phyloP scores from a whole-genome alignment of 768 basidiomycete genomes.

The Suillus occidentalis region DNA sequence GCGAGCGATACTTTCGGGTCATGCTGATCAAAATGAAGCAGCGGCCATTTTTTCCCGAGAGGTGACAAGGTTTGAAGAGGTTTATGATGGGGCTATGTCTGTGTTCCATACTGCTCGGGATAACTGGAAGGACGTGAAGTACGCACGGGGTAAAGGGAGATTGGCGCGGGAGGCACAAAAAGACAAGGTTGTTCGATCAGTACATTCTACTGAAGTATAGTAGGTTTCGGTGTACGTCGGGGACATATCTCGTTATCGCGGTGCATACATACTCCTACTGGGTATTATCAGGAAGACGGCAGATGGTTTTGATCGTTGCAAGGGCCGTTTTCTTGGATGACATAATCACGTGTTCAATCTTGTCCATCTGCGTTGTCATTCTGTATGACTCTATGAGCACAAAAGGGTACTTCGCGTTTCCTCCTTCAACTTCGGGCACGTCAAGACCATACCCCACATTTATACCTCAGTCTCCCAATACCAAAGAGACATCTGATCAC shows the following conservation, averaged over 20 bases:
- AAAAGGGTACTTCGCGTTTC: constrained; percentile 6
- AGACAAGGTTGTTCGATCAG: background rate
- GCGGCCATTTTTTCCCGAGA: constrained; percentile 41
- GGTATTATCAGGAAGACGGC: background rate
- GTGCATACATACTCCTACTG: background rate
- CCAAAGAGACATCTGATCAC: background rate
- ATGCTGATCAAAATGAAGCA: background rate
- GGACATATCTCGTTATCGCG: background rate
- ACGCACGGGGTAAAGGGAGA: constrained; percentile 74
- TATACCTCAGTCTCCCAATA: background rate
- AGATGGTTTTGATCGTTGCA: background rate
- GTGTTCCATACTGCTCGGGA: constrained; percentile 53
- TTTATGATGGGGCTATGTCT: constrained; percentile 48
- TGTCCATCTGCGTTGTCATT: background rate
- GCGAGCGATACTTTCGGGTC: constrained; percentile 34
- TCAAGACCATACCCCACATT: constrained; percentile 1
- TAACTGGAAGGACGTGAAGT: constrained; percentile 66
- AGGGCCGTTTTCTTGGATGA: background rate
- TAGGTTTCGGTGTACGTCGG: background rate
- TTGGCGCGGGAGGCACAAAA: constrained; percentile 56
- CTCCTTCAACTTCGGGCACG: background rate
- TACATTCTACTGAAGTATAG: background rate
- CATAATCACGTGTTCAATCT: background rate
- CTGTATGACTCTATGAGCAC: background rate
- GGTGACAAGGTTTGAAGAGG: constrained; percentile 46